Evolutionary conservation across 2,329 filamentous ascomycete species (phyloP).

Genomic region (Aspergillus versicolor): DNA sequence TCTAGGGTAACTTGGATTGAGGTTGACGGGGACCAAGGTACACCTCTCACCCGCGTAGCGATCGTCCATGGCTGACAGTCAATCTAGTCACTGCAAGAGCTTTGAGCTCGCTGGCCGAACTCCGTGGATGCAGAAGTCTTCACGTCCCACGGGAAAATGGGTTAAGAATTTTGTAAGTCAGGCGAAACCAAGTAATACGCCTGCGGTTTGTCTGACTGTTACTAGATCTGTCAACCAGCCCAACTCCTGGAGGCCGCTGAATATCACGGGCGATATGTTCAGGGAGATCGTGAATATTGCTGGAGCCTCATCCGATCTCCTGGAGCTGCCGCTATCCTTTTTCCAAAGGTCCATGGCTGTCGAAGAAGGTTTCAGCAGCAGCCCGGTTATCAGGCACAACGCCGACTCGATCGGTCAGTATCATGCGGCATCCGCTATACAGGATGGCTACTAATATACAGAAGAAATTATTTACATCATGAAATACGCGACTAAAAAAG

Average conservation of each 20-base stretch:
- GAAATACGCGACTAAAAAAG: conserved; percentile 29
- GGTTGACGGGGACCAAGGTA: conserved; percentile 8
- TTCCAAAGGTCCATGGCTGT: conserved; percentile 22
- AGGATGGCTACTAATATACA: neutral
- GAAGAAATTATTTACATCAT: conserved; percentile 28
- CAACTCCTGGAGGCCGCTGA: conserved; percentile 27
- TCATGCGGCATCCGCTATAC: neutral
- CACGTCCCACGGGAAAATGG: neutral
- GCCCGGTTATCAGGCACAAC: conserved; percentile 13
- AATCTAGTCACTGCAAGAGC: neutral
- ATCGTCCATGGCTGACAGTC: neutral
- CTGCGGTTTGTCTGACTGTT: neutral
- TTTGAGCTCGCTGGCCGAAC: conserved; percentile 10
- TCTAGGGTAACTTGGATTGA: conserved; percentile 14
- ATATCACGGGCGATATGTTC: conserved; percentile 25
- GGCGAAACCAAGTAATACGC: too few species aligned
- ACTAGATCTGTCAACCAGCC: conserved; percentile 26
- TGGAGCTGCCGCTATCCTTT: conserved; percentile 26
- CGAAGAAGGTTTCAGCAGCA: conserved; percentile 27
- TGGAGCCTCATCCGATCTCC: conserved; percentile 18
- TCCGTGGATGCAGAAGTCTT: neutral
- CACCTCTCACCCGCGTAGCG: too few species aligned
- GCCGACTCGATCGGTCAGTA: conserved; percentile 18
- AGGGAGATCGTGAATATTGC: conserved; percentile 18
- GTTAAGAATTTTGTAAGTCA: conserved; percentile 17